Evolutionary conservation across 768 basidiomycete genomes (phyloP).

Genomic region (Polyporus arcularius): DNA sequence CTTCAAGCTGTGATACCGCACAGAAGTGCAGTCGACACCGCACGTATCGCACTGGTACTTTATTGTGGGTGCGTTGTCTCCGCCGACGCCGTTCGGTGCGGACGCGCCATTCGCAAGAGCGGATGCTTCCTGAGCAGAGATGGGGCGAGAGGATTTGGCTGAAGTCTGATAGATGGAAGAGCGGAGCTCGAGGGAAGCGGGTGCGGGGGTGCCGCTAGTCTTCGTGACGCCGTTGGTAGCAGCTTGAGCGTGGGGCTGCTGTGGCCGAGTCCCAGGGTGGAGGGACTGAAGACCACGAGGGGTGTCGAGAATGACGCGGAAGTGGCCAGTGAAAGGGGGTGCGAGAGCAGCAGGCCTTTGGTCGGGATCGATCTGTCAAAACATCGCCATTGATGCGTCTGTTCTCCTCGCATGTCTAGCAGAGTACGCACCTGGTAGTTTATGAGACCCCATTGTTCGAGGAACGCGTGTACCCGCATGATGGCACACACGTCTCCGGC

Average conservation of each 20-base stretch:
- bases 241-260: constrained; percentile 43
- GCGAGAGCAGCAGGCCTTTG: constrained; percentile 91
- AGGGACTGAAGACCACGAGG: constrained; percentile 95
- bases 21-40: constrained; percentile 86
- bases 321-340: constrained; percentile 98
- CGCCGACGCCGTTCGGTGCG: constrained; percentile 45
- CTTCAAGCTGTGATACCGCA: constrained; percentile 92
- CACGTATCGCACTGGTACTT: constrained; percentile 90
- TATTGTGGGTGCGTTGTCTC: constrained; percentile 37
- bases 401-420: neutral
- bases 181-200: constrained; percentile 85
- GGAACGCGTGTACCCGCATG: constrained; percentile 98
- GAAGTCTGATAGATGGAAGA: constrained; percentile 88
- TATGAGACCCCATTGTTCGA: constrained; percentile 98
- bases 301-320: constrained; percentile 95
- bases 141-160: constrained; percentile 73
- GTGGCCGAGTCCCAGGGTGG: constrained; percentile 74
- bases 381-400: neutral
- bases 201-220: constrained; percentile 40
- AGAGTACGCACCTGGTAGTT: constrained; percentile 86
- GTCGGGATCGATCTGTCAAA: constrained; percentile 88
- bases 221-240: constrained; percentile 52
- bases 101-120: constrained; percentile 57
- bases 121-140: constrained; percentile 69
- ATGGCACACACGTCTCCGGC: constrained; percentile 98